Conservation (phyloP, 768 basidiomycete genomes). For the Lactarius hengduanensis region DNA sequence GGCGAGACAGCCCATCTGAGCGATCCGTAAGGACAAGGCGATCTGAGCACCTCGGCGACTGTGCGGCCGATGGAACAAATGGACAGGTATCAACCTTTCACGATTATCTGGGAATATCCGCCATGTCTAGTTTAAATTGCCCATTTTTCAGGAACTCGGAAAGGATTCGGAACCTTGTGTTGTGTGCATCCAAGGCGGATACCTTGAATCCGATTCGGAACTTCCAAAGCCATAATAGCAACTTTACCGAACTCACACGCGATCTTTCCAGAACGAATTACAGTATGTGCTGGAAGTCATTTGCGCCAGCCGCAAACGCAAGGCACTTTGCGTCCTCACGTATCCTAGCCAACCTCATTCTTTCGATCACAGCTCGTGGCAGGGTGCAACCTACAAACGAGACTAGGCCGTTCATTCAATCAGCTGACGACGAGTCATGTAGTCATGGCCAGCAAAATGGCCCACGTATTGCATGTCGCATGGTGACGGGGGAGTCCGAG, state of each 20-base stretch:
- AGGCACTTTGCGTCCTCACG: neutral
- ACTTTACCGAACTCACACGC: neutral
- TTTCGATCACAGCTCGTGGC: neutral
- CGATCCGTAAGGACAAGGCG: neutral
- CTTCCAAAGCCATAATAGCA: neutral
- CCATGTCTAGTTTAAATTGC: neutral
- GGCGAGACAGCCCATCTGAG: neutral
- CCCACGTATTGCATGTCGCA: neutral
- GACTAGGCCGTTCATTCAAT: neutral
- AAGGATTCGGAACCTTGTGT: neutral
- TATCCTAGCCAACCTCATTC: too few species aligned
- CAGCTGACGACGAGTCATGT: neutral
- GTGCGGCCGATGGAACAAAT: neutral
- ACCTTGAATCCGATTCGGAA: neutral
- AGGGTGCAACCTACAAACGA: neutral
- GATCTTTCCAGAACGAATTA: neutral
- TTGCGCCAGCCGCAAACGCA: neutral
- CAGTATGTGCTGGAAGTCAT: neutral
- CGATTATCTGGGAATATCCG: neutral
- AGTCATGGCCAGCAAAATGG: neutral
- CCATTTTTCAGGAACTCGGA: neutral
- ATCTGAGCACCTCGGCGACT: neutral
- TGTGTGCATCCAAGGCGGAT: neutral
- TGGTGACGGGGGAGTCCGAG: neutral
- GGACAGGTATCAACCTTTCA: neutral